These are phyloP conservation scores for Amanita pseudoporphyria DNA, from an alignment of 768 basidiomycete species.

Conservation along the genomic window DNA sequence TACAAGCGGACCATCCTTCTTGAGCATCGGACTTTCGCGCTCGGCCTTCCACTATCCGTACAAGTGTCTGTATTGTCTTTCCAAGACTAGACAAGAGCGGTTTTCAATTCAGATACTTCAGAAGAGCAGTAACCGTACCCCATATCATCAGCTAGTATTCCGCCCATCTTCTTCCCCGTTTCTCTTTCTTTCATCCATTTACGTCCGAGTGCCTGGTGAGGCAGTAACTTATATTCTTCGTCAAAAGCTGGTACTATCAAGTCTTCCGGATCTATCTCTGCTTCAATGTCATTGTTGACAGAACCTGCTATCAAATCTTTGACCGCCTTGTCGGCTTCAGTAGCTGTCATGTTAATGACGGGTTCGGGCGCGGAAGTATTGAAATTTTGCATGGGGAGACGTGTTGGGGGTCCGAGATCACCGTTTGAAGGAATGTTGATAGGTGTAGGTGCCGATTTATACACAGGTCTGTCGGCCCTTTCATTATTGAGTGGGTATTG, in stretches of 20 bases:
- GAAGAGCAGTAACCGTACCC: slow-evolving; percentile 35
- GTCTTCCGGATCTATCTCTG: slow-evolving; percentile 54
- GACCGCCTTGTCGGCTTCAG: slow-evolving; percentile 70
- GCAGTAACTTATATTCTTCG: slow-evolving; percentile 59
- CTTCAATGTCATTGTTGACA: slow-evolving; percentile 46
- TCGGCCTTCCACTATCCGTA: slow-evolving; percentile 77
- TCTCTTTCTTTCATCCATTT: slow-evolving; percentile 87
- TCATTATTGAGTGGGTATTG: background rate
- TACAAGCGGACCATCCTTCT: slow-evolving; percentile 63
- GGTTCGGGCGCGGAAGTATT: slow-evolving; percentile 15
- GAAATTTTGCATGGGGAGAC: slow-evolving; percentile 13
- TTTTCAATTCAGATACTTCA: background rate
- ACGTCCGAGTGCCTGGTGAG: slow-evolving; percentile 83
- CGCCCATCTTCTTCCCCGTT: slow-evolving; percentile 66
- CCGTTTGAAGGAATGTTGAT: slow-evolving; percentile 28
- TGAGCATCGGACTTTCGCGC: slow-evolving; percentile 59
- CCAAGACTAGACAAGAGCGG: slow-evolving; percentile 43
- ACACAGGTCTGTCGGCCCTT: background rate
- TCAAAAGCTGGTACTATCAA: slow-evolving; percentile 71
- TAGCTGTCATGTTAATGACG: slow-evolving; percentile 26
- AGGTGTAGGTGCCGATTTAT: slow-evolving; percentile 14
- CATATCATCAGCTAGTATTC: slow-evolving; percentile 91
- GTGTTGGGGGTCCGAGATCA: slow-evolving; percentile 13
- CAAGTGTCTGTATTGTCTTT: slow-evolving; percentile 87
- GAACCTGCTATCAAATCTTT: slow-evolving; percentile 66